A percentile compares a stretch with the other conserved stretches of the same genome.
phyloP scores from a whole-genome alignment of 2,329 filamentous ascomycete genomes.

The Penicillium sp. region DNA sequence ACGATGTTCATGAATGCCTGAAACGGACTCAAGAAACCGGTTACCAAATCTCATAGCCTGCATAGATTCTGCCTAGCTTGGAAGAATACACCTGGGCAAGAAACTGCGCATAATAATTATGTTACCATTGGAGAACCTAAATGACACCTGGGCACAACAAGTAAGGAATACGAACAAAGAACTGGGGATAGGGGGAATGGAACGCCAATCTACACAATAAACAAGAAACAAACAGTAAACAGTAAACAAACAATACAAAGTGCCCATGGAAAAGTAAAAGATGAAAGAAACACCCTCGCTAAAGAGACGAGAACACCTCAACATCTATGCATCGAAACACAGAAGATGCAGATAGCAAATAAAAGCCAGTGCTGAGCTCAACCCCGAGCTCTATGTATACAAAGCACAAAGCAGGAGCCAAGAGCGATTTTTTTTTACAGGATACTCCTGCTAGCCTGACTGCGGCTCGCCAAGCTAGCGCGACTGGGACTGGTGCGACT shows the following conservation, averaged over 20 bases:
- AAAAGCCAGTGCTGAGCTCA: not conserved
- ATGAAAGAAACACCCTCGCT: not conserved
- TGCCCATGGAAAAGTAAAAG: not conserved
- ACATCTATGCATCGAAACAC: not conserved
- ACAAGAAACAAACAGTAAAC: too few species aligned
- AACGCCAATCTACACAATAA: not conserved
- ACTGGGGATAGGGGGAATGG: not conserved
- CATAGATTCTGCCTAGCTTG: too few species aligned
- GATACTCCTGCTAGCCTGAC: conserved; percentile 14
- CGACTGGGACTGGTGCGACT: conserved; percentile 69
- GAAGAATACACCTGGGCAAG: too few species aligned
- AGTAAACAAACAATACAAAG: not conserved
- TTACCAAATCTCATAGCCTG: too few species aligned
- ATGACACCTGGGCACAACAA: not conserved
- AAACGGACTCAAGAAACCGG: too few species aligned
- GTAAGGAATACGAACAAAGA: not conserved
- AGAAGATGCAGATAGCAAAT: not conserved
- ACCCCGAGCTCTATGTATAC: not conserved
- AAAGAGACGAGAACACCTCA: not conserved
- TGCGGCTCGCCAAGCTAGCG: conserved; percentile 54
- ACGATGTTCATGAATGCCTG: too few species aligned
- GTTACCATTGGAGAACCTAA: not conserved
- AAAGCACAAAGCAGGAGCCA: not conserved
- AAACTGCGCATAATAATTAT: not conserved
- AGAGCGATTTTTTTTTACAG: not conserved